Conservation (phyloP, 176 grass and related monocot species). For the Eragrostis nindensis region DNA sequence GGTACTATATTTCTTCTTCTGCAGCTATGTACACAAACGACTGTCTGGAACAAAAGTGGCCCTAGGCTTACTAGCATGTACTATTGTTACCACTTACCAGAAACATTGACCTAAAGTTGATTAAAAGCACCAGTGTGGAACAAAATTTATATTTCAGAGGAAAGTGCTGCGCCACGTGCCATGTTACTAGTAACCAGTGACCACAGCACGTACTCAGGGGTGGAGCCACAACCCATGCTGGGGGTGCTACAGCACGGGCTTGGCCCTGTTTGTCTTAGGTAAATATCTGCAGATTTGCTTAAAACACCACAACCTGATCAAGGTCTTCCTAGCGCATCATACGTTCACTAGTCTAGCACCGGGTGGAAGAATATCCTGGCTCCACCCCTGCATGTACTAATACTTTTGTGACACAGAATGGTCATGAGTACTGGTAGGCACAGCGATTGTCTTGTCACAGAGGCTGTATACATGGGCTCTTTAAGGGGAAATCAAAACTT, state of each 20-base stretch:
- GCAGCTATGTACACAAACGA: neutral
- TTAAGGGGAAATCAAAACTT: neutral
- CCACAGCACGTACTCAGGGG: neutral
- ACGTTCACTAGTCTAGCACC: too few species aligned
- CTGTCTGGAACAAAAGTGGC: constrained; percentile 3
- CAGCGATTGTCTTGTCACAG: constrained; percentile 1
- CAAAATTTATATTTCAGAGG: constrained; percentile 14
- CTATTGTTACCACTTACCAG: neutral
- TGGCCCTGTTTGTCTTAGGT: too few species aligned
- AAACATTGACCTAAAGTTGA: too few species aligned
- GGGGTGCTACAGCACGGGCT: too few species aligned
- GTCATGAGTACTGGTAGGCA: neutral
- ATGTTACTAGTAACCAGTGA: neutral
- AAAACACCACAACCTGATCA: too few species aligned
- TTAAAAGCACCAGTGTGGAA: neutral
- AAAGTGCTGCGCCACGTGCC: neutral
- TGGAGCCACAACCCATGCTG: too few species aligned
- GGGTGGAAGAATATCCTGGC: too few species aligned
- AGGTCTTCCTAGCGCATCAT: too few species aligned
- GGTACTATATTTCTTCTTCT: neutral
- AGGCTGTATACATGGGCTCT: neutral
- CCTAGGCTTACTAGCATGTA: constrained; percentile 26
- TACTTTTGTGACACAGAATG: constrained; percentile 7
- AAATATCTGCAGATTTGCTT: too few species aligned
- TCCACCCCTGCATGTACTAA: too few species aligned